Percentiles rank a stretch among this genome's conserved stretches.
phyloP scores from a whole-genome alignment of 2,329 filamentous ascomycete species.

The Macrophomina pseudophaseolina region DNA sequence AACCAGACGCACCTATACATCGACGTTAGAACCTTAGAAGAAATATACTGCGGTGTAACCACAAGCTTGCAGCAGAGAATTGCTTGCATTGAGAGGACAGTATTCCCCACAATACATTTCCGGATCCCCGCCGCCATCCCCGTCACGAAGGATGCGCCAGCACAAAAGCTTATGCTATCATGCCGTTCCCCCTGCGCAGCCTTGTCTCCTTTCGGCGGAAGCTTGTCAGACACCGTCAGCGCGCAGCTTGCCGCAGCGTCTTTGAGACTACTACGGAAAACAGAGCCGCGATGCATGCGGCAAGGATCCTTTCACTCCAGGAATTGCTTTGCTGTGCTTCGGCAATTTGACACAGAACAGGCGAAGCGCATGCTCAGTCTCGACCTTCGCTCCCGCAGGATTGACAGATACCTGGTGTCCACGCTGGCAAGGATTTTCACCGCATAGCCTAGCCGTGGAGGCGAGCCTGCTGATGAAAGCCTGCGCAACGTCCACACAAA shows the following conservation, averaged over 20 bases:
- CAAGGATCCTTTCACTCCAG: background rate
- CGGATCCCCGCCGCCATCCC: slow-evolving; percentile 24
- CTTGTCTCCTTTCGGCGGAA: background rate
- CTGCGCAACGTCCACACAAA: background rate
- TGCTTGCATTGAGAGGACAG: background rate
- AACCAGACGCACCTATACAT: background rate
- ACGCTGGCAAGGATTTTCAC: background rate
- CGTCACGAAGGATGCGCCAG: background rate
- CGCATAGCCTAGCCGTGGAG: background rate
- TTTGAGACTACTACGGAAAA: background rate
- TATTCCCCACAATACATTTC: slow-evolving; percentile 9
- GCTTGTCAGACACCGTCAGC: slow-evolving; percentile 14
- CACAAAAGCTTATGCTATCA: background rate
- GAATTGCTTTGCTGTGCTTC: background rate
- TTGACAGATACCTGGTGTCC: background rate
- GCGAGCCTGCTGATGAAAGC: background rate
- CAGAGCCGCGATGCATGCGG: slow-evolving; percentile 8
- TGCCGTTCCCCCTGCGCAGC: background rate
- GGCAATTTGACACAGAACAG: slow-evolving; percentile 1
- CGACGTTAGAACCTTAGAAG: background rate
- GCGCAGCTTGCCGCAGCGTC: slow-evolving; percentile 6
- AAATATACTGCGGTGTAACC: background rate
- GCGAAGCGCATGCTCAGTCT: slow-evolving; percentile 1
- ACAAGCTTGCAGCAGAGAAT: background rate
- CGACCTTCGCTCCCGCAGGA: background rate